Conservation (phyloP, 495 filamentous ascomycete species). For the Penicillium maclennaniae region DNA sequence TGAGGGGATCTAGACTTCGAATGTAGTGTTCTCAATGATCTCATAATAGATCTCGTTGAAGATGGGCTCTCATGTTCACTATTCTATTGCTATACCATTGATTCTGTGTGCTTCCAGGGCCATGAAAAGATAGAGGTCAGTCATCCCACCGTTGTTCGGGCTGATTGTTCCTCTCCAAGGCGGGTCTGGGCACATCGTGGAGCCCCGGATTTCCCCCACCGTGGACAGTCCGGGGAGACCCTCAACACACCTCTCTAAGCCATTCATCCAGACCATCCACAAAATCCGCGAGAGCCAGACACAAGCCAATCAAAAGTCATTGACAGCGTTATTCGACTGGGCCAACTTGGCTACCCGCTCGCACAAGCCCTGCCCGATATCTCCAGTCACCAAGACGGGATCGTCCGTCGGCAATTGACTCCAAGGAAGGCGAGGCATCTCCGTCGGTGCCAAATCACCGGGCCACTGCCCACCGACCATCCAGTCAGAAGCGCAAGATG, state of each 20-base stretch:
- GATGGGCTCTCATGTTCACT: too few relatives aligned
- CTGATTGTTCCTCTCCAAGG: too few relatives aligned
- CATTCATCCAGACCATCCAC: neutral
- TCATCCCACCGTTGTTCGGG: too few relatives aligned
- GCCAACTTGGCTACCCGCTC: constrained; percentile 11
- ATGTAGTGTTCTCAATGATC: too few relatives aligned
- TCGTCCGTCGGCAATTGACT: constrained; percentile 12
- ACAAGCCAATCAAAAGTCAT: neutral
- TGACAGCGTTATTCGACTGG: constrained; percentile 8
- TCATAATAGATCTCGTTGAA: too few relatives aligned
- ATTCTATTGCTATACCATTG: too few relatives aligned
- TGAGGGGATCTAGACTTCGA: too few relatives aligned
- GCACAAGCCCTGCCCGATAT: neutral
- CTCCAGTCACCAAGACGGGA: constrained; percentile 4
- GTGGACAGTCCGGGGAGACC: constrained; percentile 1
- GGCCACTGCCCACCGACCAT: neutral
- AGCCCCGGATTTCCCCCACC: constrained; percentile 4
- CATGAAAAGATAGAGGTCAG: too few relatives aligned
- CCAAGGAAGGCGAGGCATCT: constrained; percentile 7
- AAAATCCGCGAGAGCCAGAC: neutral
- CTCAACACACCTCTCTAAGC: too few relatives aligned
- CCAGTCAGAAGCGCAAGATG: neutral
- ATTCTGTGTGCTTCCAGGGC: too few relatives aligned
- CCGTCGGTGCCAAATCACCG: neutral
- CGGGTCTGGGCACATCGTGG: neutral